Evolutionary conservation across 31 red algal genomes (phyloP).

Genomic region (Asparagopsis taxiformis): DNA sequence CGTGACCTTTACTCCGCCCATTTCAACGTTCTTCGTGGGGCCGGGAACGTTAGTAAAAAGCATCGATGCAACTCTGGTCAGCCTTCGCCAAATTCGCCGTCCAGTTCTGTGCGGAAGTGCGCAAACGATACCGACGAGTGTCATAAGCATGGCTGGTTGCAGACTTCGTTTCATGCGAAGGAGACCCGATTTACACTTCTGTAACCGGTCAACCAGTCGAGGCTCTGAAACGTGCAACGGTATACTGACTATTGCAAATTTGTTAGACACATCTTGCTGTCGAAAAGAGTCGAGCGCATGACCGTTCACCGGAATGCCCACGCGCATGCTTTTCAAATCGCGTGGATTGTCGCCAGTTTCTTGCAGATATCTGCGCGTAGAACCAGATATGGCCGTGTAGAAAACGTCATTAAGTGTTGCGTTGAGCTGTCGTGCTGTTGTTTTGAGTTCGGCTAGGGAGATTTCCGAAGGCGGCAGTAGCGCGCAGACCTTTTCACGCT

Average conservation of each 20-base stretch:
- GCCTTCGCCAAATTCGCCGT: too few relatives aligned
- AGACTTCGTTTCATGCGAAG: not conserved
- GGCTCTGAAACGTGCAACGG: not conserved
- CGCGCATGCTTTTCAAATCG: not conserved
- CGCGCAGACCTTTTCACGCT: conserved; percentile 11
- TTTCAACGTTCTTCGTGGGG: conserved; percentile 3
- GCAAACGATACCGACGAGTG: not conserved
- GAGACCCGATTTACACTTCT: not conserved
- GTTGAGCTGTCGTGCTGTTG: not conserved
- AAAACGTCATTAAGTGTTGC: conserved; percentile 8
- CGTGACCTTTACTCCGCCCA: conserved; percentile 21
- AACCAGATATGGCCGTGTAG: conserved; percentile 1
- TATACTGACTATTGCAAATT: conserved; percentile 3
- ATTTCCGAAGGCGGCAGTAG: conserved; percentile 8
- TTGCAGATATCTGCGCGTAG: not conserved
- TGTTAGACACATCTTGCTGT: not conserved
- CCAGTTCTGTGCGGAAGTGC: too few relatives aligned
- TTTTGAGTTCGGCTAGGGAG: not conserved
- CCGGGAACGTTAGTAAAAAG: conserved; percentile 65
- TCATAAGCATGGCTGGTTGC: conserved; percentile 2
- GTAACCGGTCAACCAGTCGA: not conserved
- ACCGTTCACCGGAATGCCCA: conserved; percentile 3
- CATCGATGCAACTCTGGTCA: too few relatives aligned
- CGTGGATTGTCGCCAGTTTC: not conserved
- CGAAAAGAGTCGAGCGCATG: conserved; percentile 1